phyloP scores from a whole-genome alignment of 1,284 basidiomycete species.

The Neonothopanus nambi region DNA sequence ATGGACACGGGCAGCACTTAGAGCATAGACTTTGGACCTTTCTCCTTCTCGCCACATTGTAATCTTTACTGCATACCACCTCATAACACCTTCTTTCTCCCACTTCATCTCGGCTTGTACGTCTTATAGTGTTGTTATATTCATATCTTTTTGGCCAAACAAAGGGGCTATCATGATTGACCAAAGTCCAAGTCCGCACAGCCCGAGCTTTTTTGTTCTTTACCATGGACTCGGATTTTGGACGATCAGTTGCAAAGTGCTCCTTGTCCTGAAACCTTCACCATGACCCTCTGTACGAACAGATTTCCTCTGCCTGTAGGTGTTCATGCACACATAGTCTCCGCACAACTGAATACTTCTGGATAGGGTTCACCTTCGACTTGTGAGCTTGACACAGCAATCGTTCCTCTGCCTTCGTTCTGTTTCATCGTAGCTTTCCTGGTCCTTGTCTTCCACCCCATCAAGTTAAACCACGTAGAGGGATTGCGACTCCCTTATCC shows the following conservation, averaged over 20 bases:
- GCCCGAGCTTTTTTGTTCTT: no score
- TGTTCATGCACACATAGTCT: neutral
- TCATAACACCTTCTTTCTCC: no score
- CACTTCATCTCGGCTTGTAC: no score
- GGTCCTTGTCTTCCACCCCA: conserved; percentile 3
- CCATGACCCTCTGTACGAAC: conserved; percentile 15
- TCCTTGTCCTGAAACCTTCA: neutral
- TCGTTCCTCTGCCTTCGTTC: conserved; percentile 29
- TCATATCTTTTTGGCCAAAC: no score
- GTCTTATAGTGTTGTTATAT: no score
- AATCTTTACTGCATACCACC: no score
- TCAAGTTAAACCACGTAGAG: neutral
- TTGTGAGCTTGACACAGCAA: conserved; percentile 27
- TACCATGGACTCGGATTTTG: no score
- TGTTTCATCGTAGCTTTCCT: conserved; percentile 20
- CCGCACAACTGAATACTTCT: neutral
- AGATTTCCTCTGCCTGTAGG: conserved; percentile 9
- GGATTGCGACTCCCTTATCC: conserved; percentile 7
- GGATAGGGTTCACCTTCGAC: conserved; percentile 30
- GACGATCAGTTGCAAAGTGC: neutral
- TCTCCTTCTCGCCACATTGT: no score
- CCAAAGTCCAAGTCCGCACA: no score
- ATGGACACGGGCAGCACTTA: conserved; percentile 23
- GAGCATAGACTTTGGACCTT: no score
- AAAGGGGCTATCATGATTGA: no score